phyloP scores from a whole-genome alignment of 768 basidiomycete genomes.

The Termitomyces sp. region DNA sequence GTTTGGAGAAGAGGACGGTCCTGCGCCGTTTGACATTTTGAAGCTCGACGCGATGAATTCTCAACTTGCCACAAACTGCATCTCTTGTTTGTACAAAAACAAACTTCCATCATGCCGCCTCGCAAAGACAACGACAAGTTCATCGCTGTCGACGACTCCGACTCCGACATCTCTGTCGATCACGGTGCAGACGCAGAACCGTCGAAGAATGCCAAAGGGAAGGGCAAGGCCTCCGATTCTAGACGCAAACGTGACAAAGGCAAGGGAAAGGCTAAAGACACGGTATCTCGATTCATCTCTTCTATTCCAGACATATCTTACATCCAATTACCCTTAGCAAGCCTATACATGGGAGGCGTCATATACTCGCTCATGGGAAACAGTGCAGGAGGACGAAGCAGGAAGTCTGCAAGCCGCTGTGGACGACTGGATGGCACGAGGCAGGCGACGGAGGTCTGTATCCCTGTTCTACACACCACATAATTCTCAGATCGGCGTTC shows the following conservation, averaged over 20 bases:
- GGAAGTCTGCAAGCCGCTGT: conserved; percentile 91
- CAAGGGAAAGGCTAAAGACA: conserved; percentile 56
- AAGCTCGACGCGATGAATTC: neutral
- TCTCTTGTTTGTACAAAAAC: conserved; percentile 3
- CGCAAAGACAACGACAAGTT: conserved; percentile 34
- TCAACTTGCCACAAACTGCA: neutral
- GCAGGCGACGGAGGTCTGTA: conserved; percentile 74
- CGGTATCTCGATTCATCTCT: conserved; percentile 18
- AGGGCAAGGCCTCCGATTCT: conserved; percentile 36
- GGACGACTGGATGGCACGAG: conserved; percentile 83
- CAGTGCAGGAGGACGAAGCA: conserved; percentile 91
- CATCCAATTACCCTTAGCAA: conserved; percentile 41
- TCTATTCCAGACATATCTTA: conserved; percentile 1
- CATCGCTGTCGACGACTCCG: conserved; percentile 57
- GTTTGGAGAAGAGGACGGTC: conserved; percentile 6
- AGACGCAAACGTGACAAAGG: conserved; percentile 33
- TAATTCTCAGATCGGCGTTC: neutral
- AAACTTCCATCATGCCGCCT: conserved; percentile 25
- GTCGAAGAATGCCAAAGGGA: conserved; percentile 35
- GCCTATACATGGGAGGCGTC: conserved; percentile 96
- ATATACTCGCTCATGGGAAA: conserved; percentile 94
- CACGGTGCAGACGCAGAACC: conserved; percentile 38
- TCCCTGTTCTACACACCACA: conserved; percentile 1
- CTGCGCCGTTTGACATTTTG: conserved; percentile 11
- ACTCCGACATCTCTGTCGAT: conserved; percentile 67